These are phyloP conservation scores for Mycena pura DNA, from an alignment of 768 basidiomycete species.

Conservation along the genomic window DNA sequence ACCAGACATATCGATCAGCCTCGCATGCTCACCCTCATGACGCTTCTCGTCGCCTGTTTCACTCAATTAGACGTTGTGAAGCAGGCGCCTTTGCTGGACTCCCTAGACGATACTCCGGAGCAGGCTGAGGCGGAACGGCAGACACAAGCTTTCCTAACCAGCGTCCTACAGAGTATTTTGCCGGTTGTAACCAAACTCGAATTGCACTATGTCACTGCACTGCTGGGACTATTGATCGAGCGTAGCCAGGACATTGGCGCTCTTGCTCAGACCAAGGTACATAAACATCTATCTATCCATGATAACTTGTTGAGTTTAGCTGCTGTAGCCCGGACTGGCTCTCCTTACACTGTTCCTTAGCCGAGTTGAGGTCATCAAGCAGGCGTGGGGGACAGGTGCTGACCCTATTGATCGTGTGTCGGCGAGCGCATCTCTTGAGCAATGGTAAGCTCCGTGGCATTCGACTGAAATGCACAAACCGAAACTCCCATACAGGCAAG, in stretches of 20 bases:
- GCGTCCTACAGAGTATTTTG: conserved; percentile 86
- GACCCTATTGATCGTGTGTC: conserved; percentile 65
- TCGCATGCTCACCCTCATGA: conserved; percentile 86
- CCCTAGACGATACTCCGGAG: conserved; percentile 64
- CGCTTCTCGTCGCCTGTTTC: conserved; percentile 93
- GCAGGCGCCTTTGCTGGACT: conserved; percentile 76
- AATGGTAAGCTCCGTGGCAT: conserved; percentile 55
- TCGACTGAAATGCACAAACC: conserved; percentile 16
- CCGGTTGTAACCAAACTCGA: conserved; percentile 81
- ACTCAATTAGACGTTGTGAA: conserved; percentile 91
- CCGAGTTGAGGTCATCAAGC: conserved; percentile 91
- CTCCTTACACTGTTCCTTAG: conserved; percentile 90
- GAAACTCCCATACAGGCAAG: conserved; percentile 61
- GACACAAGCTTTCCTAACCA: conserved; percentile 87
- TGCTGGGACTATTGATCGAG: conserved; percentile 84
- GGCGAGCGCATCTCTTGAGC: conserved; percentile 72
- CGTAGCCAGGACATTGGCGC: conserved; percentile 69
- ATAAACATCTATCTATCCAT: conserved; percentile 31
- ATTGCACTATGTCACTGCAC: conserved; percentile 83
- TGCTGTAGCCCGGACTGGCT: conserved; percentile 82
- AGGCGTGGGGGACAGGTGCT: conserved; percentile 59
- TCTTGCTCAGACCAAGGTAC: conserved; percentile 82
- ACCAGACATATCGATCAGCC: conserved; percentile 81
- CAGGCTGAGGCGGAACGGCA: conserved; percentile 81
- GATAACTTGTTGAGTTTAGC: neutral